A percentile compares a stretch with the other conserved stretches of the same genome.
phyloP scores from a whole-genome alignment of 2,329 filamentous ascomycete species.

The Saccharata proteae region DNA sequence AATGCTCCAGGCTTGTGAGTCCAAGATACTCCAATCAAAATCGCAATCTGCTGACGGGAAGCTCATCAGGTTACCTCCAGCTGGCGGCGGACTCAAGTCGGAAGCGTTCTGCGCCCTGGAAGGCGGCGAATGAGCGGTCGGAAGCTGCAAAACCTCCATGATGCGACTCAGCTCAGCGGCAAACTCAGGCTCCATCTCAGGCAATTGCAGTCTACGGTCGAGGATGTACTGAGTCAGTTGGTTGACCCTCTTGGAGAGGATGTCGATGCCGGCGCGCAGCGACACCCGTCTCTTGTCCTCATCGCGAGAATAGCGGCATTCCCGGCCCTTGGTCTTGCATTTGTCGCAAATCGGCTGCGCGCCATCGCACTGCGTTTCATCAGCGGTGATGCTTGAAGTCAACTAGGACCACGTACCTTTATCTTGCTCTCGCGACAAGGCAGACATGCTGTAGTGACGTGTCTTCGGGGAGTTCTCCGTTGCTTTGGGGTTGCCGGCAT shows the following conservation, averaged over 20 bases:
- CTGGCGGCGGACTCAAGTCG: constrained; percentile 4
- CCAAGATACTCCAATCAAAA: constrained; percentile 9
- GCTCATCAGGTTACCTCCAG: too few relatives aligned
- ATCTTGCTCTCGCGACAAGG: constrained; percentile 9
- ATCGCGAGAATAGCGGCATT: constrained; percentile 8
- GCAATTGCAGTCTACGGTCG: constrained; percentile 7
- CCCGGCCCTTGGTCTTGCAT: constrained; percentile 8
- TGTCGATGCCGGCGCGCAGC: constrained; percentile 9
- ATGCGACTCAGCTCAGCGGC: constrained; percentile 5
- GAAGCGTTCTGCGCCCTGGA: too few relatives aligned
- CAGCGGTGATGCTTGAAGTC: constrained; percentile 3
- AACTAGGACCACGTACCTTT: constrained; percentile 7
- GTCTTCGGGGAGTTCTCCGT: constrained; percentile 7
- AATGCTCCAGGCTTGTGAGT: constrained; percentile 4
- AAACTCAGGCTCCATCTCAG: constrained; percentile 6
- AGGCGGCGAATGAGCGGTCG: too few relatives aligned
- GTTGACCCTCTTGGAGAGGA: constrained; percentile 6
- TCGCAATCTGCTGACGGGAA: too few relatives aligned
- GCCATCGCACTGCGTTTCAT: constrained; percentile 8
- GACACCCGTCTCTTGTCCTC: constrained; percentile 9
- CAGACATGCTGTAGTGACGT: constrained; percentile 9
- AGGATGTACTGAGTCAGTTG: constrained; percentile 8
- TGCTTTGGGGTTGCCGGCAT: too few relatives aligned
- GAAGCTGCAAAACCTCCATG: constrained; percentile 6
- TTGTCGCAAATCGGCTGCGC: constrained; percentile 9